These are phyloP conservation scores for Trichosporon sp. DNA, from an alignment of 1,284 basidiomycete genomes.

Conservation along the genomic window DNA sequence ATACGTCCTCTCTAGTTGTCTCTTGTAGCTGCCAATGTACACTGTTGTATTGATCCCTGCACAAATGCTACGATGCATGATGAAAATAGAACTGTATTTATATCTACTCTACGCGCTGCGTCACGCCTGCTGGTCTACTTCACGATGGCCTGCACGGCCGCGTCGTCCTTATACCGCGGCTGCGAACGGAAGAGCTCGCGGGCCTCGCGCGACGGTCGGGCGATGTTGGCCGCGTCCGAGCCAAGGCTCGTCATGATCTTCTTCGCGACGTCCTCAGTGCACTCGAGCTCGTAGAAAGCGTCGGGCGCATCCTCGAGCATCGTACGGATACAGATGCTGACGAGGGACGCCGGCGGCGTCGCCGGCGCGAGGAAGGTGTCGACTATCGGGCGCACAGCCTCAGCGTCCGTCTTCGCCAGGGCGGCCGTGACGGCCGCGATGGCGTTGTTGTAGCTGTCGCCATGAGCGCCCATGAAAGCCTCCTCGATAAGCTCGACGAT, in stretches of 20 bases:
- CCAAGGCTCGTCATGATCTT: conserved; percentile 68
- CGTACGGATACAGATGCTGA: conserved; percentile 63
- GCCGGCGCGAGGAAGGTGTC: conserved; percentile 48
- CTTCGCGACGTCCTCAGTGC: conserved; percentile 61
- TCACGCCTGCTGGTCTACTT: conserved; percentile 9
- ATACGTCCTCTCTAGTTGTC: conserved; percentile 34
- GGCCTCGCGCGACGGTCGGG: conserved; percentile 78
- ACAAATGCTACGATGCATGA: conserved; percentile 3
- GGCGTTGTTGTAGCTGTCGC: conserved; percentile 66
- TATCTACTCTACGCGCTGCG: not conserved
- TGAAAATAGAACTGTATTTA: not conserved
- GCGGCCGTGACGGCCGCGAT: conserved; percentile 65
- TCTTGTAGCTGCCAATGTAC: not conserved
- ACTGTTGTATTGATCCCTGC: not conserved
- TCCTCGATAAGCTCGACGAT: conserved; percentile 73
- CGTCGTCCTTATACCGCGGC: conserved; percentile 37
- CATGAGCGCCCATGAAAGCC: conserved; percentile 59
- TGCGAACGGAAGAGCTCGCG: conserved; percentile 63
- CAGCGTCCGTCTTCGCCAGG: conserved; percentile 59
- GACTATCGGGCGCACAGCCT: conserved; percentile 64
- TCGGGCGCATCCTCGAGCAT: conserved; percentile 58
- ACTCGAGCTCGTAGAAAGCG: conserved; percentile 62
- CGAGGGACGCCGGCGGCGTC: conserved; percentile 47
- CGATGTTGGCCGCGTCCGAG: conserved; percentile 68
- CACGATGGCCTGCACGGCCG: conserved; percentile 35